Percentiles rank a stretch among this genome's conserved stretches.
Conservation (phyloP, 495 filamentous ascomycete species). For the Neurospora sp. region DNA sequence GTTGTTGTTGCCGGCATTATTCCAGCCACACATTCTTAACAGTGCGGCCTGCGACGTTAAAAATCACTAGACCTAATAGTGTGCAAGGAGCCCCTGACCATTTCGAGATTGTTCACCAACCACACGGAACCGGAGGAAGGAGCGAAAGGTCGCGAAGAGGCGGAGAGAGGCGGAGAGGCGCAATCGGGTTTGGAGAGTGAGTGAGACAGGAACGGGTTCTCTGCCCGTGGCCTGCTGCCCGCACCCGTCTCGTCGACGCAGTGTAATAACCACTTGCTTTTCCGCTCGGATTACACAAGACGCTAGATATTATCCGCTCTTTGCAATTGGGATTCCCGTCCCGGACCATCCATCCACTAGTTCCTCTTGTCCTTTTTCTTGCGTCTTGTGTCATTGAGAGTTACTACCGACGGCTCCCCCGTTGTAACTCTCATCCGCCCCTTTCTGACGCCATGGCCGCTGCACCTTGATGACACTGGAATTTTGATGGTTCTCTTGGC, state of each 20-base stretch:
- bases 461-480: constrained; percentile 8
- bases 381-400: background rate
- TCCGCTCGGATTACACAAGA: background rate
- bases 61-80: background rate
- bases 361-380: background rate
- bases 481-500: background rate
- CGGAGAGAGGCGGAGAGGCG: background rate
- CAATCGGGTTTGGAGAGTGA: background rate
- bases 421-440: background rate
- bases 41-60: background rate
- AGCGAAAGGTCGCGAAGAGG: background rate
- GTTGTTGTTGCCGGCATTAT: background rate
- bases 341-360: background rate
- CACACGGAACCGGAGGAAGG: background rate
- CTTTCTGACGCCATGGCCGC: constrained; percentile 10
- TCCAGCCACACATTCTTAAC: background rate
- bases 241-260: background rate
- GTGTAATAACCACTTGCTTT: background rate
- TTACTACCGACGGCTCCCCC: background rate
- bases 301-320: background rate
- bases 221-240: background rate
- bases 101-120: background rate
- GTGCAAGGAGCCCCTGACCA: background rate
- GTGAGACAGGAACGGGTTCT: background rate
- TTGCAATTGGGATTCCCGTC: background rate